These are phyloP conservation scores for Nannizzia gypsea DNA, from an alignment of 2,329 filamentous ascomycete species.

Conservation along the genomic window DNA sequence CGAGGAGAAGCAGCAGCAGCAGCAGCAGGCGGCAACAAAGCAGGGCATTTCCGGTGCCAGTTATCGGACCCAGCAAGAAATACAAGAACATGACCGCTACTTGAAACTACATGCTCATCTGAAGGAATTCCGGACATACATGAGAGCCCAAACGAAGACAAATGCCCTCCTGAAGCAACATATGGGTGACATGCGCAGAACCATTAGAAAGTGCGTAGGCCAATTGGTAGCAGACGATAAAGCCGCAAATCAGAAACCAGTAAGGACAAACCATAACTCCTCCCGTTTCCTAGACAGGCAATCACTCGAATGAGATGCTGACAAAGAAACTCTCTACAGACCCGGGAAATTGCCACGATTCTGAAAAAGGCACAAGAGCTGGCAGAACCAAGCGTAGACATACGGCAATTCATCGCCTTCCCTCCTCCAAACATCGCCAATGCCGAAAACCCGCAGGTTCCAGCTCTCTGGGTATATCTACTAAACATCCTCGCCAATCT, in stretches of 20 bases:
- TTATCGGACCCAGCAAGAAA: slow-evolving; percentile 25
- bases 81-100: slow-evolving; percentile 39
- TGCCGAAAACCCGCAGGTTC: slow-evolving; percentile 41
- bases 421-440: slow-evolving; percentile 29
- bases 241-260: slow-evolving; percentile 48
- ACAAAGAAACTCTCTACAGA: slow-evolving; percentile 22
- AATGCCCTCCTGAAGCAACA: slow-evolving; percentile 50
- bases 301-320: not conserved
- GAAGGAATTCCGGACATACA: slow-evolving; percentile 46
- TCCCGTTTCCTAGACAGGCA: no score
- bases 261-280: slow-evolving; percentile 25
- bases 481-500: slow-evolving; percentile 61
- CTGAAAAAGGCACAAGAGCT: slow-evolving; percentile 46
- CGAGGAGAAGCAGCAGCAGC: slow-evolving; percentile 19
- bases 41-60: slow-evolving; percentile 20
- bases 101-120: slow-evolving; percentile 54
- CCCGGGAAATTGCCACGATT: slow-evolving; percentile 39
- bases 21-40: slow-evolving; percentile 20
- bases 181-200: slow-evolving; percentile 59
- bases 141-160: slow-evolving; percentile 44
- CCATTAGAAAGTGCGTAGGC: slow-evolving; percentile 59
- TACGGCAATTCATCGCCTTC: slow-evolving; percentile 42
- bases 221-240: slow-evolving; percentile 55
- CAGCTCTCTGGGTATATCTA: slow-evolving; percentile 59
- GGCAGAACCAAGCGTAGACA: slow-evolving; percentile 44